phyloP scores from a whole-genome alignment of 768 basidiomycete species.

The Tricholoma terreum region DNA sequence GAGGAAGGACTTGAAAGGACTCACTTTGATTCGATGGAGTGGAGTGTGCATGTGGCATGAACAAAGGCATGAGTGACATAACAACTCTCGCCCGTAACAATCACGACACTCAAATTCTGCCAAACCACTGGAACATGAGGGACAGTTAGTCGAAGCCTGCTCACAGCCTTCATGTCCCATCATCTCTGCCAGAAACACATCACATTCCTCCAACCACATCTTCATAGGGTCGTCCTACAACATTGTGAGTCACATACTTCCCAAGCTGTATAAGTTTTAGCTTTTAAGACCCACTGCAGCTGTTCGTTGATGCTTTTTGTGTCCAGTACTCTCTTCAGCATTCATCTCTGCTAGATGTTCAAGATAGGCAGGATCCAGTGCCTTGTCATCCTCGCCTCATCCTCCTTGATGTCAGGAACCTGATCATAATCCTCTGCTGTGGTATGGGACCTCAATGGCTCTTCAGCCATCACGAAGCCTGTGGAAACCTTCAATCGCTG shows the following conservation, averaged over 20 bases:
- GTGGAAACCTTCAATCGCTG: neutral
- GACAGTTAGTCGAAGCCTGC: neutral
- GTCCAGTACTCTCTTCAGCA: neutral
- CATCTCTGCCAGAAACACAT: neutral
- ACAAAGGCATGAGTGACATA: too few relatives aligned
- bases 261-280: too few relatives aligned
- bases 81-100: neutral
- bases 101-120: neutral
- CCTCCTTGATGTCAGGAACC: neutral
- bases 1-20: too few relatives aligned
- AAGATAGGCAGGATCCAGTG: too few relatives aligned
- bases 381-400: neutral
- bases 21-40: conserved; percentile 6
- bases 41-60: neutral
- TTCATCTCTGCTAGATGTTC: neutral
- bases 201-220: too few relatives aligned
- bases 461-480: neutral
- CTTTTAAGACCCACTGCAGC: too few relatives aligned
- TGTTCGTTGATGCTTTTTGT: neutral
- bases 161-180: conserved; percentile 3
- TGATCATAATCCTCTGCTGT: too few relatives aligned
- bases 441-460: too few relatives aligned
- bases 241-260: too few relatives aligned
- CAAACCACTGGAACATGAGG: too few relatives aligned
- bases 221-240: too few relatives aligned